phyloP scores from a whole-genome alignment of 2,329 filamentous ascomycete genomes.

The Botrytis pseudocinerea region DNA sequence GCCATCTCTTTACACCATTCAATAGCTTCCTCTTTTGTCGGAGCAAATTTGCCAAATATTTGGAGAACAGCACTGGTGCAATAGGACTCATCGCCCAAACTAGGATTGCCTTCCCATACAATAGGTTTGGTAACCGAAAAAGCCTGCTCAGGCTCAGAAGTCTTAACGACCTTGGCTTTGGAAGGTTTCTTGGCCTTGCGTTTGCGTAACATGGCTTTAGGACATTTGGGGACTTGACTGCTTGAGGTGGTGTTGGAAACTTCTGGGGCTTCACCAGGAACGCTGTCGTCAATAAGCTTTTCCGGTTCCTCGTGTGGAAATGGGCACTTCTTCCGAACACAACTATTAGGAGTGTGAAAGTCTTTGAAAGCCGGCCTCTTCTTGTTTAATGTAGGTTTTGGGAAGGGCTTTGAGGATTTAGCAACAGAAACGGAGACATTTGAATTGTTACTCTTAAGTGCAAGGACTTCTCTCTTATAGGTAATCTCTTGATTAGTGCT shows the following conservation, averaged over 20 bases:
- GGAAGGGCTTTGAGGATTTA: neutral
- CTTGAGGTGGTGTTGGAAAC: neutral
- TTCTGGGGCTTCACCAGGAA: neutral
- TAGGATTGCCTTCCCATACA: neutral
- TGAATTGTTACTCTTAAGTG: neutral
- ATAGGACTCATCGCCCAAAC: neutral
- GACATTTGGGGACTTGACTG: neutral
- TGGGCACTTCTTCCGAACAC: neutral
- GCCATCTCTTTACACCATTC: constrained; percentile 14
- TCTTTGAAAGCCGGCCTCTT: neutral
- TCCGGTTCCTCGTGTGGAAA: neutral
- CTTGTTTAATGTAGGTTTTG: neutral
- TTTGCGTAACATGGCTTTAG: neutral
- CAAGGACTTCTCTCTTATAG: neutral
- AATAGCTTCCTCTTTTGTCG: neutral
- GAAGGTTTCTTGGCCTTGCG: neutral
- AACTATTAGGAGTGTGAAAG: neutral
- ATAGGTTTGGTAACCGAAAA: neutral
- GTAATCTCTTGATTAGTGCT: neutral
- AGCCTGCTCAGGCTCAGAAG: neutral
- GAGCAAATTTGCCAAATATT: neutral
- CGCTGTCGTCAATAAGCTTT: constrained; percentile 7
- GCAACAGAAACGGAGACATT: neutral
- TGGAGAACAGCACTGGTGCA: neutral
- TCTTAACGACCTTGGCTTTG: neutral